Percentiles rank a stretch among this genome's conserved stretches.
phyloP scores from a whole-genome alignment of 148 eudicot genomes.

The Spergularia marina region DNA sequence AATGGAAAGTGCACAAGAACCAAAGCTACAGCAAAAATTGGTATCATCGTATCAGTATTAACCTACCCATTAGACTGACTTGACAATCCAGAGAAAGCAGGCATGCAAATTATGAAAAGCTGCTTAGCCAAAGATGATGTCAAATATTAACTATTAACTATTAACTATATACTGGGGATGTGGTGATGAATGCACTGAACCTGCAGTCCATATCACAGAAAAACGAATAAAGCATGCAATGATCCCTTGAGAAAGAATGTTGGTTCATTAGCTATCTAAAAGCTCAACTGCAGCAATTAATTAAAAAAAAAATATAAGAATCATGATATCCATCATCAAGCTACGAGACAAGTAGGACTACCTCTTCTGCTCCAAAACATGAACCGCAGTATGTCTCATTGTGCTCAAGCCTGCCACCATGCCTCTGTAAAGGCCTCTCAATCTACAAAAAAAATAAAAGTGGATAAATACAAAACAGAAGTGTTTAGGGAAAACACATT shows the following conservation, averaged over 20 bases:
- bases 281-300: neutral
- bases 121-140: neutral
- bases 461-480: neutral
- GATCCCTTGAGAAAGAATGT: neutral
- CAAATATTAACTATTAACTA: neutral
- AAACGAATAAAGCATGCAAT: neutral
- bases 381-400: constrained; percentile 94
- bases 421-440: constrained; percentile 88
- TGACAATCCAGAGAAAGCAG: neutral
- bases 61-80: neutral
- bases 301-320: neutral
- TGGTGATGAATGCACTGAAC: no score
- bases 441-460: constrained; percentile 39
- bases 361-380: constrained; percentile 93
- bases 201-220: no score
- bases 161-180: neutral
- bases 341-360: constrained; percentile 27
- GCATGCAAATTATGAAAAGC: neutral
- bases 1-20: neutral
- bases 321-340: constrained; percentile 3
- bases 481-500: neutral
- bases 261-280: neutral
- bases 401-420: constrained; percentile 94
- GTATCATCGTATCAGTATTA: neutral
- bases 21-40: neutral